Evolutionary conservation across 768 basidiomycete species (phyloP), one percentile per base, ranked within the genome.

Genomic region (Crucibulum laeve): DNA sequence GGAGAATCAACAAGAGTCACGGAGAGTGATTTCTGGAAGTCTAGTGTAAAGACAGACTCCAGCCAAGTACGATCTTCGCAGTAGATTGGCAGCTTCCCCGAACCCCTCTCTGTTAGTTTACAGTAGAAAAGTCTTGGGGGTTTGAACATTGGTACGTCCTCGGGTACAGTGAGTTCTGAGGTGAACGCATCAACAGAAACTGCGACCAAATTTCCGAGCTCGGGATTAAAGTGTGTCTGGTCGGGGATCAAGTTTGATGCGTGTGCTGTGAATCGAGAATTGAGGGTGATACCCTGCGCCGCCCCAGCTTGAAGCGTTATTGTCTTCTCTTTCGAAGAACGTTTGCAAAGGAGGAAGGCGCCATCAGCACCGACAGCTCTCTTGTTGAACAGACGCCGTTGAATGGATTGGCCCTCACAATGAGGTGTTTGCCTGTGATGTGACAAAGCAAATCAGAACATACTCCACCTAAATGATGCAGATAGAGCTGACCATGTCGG

Each of bases 341-440:
- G 43, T 33, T 51, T 48, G 6, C 56, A 52, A 11, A 58, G 49
- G 23, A 67, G 60, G 25, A 61, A 59, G 11, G 53, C 53, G 0
- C 51, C 44, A 41, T 67, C 62, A 6, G 58, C 63, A 13, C 60
- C 59, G 14, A 32, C 21, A 5, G 47, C 57, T 42, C 47, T 49
- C 22, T 53, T 55, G 38, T 63, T 63, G 51, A 69, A 69, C 1
- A 69, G 44, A 11, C 59, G 54, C 30, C 63, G 47, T 19, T 60
- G 48, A n/a, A 64, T 50, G 5, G 62, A 49, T 19, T 55, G 53
- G 4, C 67, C 67, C 47, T 64, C 61, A 26, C 60, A 66, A 40
- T 66, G 64, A 0, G 67, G 62, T 5, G 62, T 62, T 48, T 69
- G 65, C 50, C 65, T 64, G 22, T 32, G 7, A n/a, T 7, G n/a